Evolutionary conservation across 2,329 filamentous ascomycete genomes (phyloP), one percentile per base, ranked within the genome.

Genomic region (Colletotrichum magnum): DNA sequence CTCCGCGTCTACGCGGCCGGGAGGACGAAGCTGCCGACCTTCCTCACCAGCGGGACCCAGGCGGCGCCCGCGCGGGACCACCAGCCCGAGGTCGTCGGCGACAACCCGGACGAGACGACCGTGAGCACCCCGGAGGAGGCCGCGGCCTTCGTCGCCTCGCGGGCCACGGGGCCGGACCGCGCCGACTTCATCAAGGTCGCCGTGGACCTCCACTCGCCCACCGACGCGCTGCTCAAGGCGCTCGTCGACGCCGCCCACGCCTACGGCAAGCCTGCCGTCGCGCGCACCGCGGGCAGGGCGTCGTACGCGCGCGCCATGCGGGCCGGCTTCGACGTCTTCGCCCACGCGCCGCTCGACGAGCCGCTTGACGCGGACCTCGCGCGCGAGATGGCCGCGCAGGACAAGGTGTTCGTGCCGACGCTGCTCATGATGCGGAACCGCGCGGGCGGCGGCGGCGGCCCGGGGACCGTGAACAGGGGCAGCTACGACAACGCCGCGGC

Each of bases 121-220:
- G 58, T 68, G 6, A 47, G 53, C 53, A 64, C 65, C 16, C 4
- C 21, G 2, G 59, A 43, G 2, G 59, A 64, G 5, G 65, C 65
- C 12, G 16, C 48, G 18, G 53, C 39, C 3, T 68, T 41, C 18
- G 65, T 26, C 7, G 50, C 59, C 12, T 24, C 47, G 26, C 50
- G 13, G 7, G 41, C 58, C 21, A 58, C 56, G 52, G 65, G 65
- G 0, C 65, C 65, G 36, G 65, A 68, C 48, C 45, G 63, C n/a
- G 71, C 72, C 13, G 75, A 79, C 58, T 78, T 75, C 62, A 69
- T 78, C 71, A 79, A 76, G 68, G 71, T 77, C 21, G 75, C 47
- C 36, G 54, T 66, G 16, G 56, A 77, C 64, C 45, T 45, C 13
- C 71, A 75, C 1, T 74, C 75, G 1, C 63, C 75, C 9, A 60